Percentiles rank a stretch among this genome's conserved stretches.
These are phyloP conservation scores for Xylaria cubensis DNA, from an alignment of 495 filamentous ascomycete species.

Conservation along the genomic window DNA sequence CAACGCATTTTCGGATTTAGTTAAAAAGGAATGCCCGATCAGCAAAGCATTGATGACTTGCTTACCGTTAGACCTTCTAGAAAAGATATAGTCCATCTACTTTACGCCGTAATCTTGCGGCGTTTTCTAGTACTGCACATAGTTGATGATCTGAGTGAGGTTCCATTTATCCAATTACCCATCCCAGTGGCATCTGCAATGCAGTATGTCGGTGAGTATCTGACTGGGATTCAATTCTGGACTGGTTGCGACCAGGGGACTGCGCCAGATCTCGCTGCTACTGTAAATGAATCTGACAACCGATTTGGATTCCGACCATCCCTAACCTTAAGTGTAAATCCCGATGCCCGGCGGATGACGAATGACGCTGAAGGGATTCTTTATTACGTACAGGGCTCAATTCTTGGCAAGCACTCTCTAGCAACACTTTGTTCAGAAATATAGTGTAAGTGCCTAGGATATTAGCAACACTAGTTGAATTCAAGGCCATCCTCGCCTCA, in stretches of 20 bases:
- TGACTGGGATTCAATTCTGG: not conserved
- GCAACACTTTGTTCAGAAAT: too few species aligned
- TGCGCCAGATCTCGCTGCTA: not conserved
- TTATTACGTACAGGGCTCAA: not conserved
- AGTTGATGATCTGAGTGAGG: not conserved
- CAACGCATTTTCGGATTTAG: not conserved
- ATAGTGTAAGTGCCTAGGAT: not conserved
- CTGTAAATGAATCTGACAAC: not conserved
- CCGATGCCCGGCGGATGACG: not conserved
- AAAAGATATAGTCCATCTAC: not conserved
- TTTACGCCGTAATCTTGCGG: not conserved
- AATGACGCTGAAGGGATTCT: not conserved
- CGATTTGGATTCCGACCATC: not conserved
- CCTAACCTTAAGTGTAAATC: not conserved
- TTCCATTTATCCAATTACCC: not conserved
- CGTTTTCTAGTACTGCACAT: not conserved
- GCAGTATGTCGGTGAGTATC: slow-evolving; percentile 1
- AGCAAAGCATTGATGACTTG: not conserved
- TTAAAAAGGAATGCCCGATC: slow-evolving; percentile 4
- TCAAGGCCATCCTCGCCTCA: not conserved
- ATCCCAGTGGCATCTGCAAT: not conserved
- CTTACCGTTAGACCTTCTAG: not conserved
- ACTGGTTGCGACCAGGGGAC: slow-evolving; percentile 3
- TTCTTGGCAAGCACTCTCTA: not conserved
- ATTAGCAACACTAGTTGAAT: not conserved